Percentiles rank a stretch among this genome's conserved stretches.
Conservation (phyloP, 768 basidiomycete genomes). For the Filobasidium floriforme region DNA sequence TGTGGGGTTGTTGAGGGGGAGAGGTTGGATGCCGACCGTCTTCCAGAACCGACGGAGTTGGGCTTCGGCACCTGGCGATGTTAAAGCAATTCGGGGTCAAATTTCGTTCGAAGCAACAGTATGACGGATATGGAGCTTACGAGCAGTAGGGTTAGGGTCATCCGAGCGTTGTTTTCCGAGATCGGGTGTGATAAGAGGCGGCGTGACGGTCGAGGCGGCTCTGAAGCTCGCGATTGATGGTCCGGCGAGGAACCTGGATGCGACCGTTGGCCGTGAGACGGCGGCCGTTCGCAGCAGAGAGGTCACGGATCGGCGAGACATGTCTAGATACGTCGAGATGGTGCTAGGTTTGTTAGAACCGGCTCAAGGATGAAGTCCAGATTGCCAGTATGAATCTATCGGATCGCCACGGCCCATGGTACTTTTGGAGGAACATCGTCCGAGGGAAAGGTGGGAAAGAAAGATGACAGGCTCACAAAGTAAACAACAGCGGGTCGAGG, state of each 20-base stretch:
- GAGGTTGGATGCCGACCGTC: constrained; percentile 58
- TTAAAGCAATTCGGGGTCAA: too few species aligned
- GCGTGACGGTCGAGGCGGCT: neutral
- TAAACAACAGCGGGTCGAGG: too few species aligned
- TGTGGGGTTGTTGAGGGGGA: constrained; percentile 20
- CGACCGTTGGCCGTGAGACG: neutral
- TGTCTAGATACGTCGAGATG: neutral
- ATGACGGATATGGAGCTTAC: neutral
- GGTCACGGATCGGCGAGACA: neutral
- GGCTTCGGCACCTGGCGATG: constrained; percentile 64
- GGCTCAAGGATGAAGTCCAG: too few species aligned
- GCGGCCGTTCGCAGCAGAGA: neutral
- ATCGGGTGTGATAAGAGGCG: neutral
- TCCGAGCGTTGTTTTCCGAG: neutral
- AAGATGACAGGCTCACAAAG: neutral
- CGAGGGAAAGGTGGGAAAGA: neutral
- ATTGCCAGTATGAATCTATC: too few species aligned
- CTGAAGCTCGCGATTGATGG: too few species aligned
- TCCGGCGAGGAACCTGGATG: neutral
- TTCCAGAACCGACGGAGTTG: constrained; percentile 92
- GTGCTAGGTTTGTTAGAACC: too few species aligned
- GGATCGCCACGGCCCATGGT: too few species aligned
- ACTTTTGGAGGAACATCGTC: too few species aligned
- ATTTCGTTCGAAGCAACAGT: too few species aligned
- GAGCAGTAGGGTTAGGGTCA: neutral